phyloP scores from a whole-genome alignment of 495 filamentous ascomycete genomes.

The Neohortaea acidophila region DNA sequence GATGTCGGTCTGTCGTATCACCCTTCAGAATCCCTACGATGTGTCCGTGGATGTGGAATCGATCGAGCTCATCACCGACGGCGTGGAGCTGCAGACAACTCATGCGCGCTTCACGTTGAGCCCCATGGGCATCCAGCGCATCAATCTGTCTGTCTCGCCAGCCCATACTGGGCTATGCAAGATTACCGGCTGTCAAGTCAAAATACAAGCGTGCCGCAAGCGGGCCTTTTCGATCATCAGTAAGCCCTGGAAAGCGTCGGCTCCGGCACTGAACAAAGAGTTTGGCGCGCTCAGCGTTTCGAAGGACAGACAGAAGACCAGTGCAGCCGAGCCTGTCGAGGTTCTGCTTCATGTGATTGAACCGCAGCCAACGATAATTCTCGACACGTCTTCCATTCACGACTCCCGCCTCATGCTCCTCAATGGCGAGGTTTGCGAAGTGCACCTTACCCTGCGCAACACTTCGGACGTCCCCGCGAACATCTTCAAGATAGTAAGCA shows the following conservation, averaged over 20 bases:
- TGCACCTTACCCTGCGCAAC: conserved; percentile 3
- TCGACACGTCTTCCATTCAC: conserved; percentile 61
- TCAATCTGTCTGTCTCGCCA: conserved; percentile 56
- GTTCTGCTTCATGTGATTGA: conserved; percentile 56
- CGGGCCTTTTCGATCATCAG: conserved; percentile 71
- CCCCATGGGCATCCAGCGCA: conserved; percentile 63
- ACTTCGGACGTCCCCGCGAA: neutral
- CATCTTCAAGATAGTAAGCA: conserved; percentile 2
- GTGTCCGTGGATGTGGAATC: conserved; percentile 80
- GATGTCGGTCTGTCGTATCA: conserved; percentile 56
- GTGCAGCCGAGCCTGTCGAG: neutral
- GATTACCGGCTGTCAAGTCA: conserved; percentile 65
- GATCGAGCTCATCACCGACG: conserved; percentile 57
- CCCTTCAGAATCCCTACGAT: conserved; percentile 85
- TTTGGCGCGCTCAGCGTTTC: neutral
- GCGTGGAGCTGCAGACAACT: conserved; percentile 50
- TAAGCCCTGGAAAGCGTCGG: conserved; percentile 56
- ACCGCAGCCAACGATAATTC: conserved; percentile 56
- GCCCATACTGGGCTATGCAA: conserved; percentile 48
- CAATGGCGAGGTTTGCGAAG: conserved; percentile 15
- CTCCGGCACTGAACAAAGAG: conserved; percentile 56
- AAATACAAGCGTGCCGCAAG: conserved; percentile 64
- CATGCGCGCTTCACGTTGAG: conserved; percentile 53
- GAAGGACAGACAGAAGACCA: neutral
- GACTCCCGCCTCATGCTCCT: conserved; percentile 65